These are phyloP conservation scores for Jamesozyma gamospora DNA, from an alignment of 805 yeast species.

Conservation along the genomic window DNA sequence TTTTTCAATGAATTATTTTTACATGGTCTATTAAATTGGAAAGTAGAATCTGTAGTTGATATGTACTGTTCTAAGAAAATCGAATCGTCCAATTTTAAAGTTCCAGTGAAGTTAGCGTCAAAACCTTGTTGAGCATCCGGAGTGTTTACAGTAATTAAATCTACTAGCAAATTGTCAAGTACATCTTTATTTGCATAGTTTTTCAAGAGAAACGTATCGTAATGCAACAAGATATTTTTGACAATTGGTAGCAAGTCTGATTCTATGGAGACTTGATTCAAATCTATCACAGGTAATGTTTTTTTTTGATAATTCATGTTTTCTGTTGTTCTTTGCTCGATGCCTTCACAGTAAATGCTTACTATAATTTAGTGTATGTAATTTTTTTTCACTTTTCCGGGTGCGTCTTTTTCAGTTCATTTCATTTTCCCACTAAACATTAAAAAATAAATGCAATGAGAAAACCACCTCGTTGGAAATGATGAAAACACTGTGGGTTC, in stretches of 20 bases:
- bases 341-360: no score
- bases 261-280: conserved; percentile 19
- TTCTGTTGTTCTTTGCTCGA: no score
- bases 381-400: no score
- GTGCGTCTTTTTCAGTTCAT: no score
- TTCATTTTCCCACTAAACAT: no score
- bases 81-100: conserved; percentile 9
- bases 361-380: no score
- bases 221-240: conserved; percentile 11
- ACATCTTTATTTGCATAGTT: conserved; percentile 23
- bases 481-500: no score
- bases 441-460: no score
- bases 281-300: conserved; percentile 18
- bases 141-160: conserved; percentile 2
- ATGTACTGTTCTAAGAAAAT: conserved; percentile 22
- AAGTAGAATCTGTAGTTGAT: conserved; percentile 8
- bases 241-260: conserved; percentile 17
- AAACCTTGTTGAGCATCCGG: conserved; percentile 11
- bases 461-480: no score
- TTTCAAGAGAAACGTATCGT: conserved; percentile 23
- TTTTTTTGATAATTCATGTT: background rate
- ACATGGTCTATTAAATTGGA: conserved; percentile 14
- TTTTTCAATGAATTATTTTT: conserved; percentile 8
- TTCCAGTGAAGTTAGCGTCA: conserved; percentile 24
- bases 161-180: conserved; percentile 9